Base-by-base conservation (phyloP, 345 rosid genomes). In the Sisymbrium altissimum region DNA sequence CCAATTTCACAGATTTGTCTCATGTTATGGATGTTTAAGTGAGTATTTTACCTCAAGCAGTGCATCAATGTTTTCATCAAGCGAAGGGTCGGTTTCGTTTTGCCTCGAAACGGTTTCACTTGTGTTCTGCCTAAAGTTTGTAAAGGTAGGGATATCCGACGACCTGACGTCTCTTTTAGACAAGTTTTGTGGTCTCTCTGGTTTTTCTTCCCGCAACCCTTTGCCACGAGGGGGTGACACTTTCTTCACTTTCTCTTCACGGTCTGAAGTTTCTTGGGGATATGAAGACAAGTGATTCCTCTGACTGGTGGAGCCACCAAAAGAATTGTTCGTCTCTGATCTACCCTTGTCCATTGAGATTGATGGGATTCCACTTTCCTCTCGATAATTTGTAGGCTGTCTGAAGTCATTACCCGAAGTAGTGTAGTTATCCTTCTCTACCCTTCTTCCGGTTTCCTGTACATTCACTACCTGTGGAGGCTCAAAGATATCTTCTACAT, bases 141-240 rank as follows among this genome's bases (percentile, higher is more conserved):
- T 53, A 67, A 71, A 58, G 66, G 84, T 45, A 67, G 87, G 70
- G 17, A 74, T 39, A 70, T 90, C 92, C 15, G 90, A 79, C 32
- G 80, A 66, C 48, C 74, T 72, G 63, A 63, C 80, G 15, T 92
- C 97, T 79, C 83, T 89, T 73, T 81, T 90, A 55, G 54, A 57
- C 83, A 49, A 83, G 80, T 71, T 88, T 50, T 84, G 90, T 12
- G 25, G 70, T 79, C 86, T 89, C 43, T 88, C 90, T 21, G 77
- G 64, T 61, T 85, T 92, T 80, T 92, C 99, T 64, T 92, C 97
- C 75, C 85, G 86, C 40, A 76, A 54, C 68, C 66, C 95, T 90
- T 90, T 92, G 59, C 95, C 86, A 46, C 83, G 87, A 65, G 99
- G 90, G 8, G 97, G 98, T 12, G 98, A 92, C 39, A 84, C 90